Percentiles rank a stretch among this genome's conserved stretches.
phyloP scores from a whole-genome alignment of 768 basidiomycete genomes.

The Agrocybe praecox region DNA sequence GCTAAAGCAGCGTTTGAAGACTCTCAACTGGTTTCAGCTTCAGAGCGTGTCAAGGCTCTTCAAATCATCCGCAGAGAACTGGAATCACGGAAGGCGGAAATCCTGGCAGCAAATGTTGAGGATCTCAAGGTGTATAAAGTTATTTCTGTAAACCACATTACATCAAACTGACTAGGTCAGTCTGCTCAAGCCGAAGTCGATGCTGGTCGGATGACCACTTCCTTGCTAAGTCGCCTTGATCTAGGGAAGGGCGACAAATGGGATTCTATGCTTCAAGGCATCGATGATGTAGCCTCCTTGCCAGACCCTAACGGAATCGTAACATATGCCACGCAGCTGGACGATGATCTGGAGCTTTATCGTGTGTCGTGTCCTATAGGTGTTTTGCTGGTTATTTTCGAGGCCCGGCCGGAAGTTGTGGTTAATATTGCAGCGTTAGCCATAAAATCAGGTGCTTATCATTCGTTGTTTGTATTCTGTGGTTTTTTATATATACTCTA shows the following conservation, averaged over 20 bases:
- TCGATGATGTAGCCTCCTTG: constrained; percentile 82
- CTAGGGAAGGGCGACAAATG: constrained; percentile 83
- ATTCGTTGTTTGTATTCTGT: not conserved
- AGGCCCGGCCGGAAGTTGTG: constrained; percentile 96
- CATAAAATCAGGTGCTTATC: constrained; percentile 84
- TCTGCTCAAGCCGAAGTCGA: constrained; percentile 79
- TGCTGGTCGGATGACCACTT: constrained; percentile 80
- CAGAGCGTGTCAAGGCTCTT: constrained; percentile 74
- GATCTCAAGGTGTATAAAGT: constrained; percentile 68
- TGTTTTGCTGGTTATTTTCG: constrained; percentile 94
- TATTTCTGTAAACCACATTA: not conserved
- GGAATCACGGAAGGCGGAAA: constrained; percentile 59
- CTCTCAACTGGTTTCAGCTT: constrained; percentile 76
- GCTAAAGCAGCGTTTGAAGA: constrained; percentile 86
- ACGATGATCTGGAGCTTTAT: constrained; percentile 86
- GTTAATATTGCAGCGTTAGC: constrained; percentile 96
- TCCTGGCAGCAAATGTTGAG: constrained; percentile 78
- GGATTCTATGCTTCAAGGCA: constrained; percentile 91
- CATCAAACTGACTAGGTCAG: constrained; percentile 33
- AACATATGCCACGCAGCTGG: constrained; percentile 88
- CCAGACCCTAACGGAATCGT: constrained; percentile 87
- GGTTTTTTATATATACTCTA: not conserved
- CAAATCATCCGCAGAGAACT: constrained; percentile 70
- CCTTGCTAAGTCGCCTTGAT: constrained; percentile 87
- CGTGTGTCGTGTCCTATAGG: constrained; percentile 97